Conservation (phyloP, 345 rosid genomes). For the Citrus mangshanensis region DNA sequence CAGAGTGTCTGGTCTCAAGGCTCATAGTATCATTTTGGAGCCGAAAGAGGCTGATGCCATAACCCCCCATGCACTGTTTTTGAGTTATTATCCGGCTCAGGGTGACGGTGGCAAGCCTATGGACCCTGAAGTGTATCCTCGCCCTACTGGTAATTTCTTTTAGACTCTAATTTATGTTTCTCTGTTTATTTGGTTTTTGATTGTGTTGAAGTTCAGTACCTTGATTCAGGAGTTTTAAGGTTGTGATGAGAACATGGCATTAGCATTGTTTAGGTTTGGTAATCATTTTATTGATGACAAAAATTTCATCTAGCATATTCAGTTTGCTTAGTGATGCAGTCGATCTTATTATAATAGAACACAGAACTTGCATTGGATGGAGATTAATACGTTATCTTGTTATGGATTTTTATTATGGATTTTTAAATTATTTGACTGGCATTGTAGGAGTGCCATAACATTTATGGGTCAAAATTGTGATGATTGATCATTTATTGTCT, state of each 20-base stretch:
- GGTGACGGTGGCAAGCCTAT: constrained; percentile 61
- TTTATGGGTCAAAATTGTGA: not conserved
- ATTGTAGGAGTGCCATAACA: not conserved
- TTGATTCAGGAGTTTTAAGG: not conserved
- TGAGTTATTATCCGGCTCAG: constrained; percentile 42
- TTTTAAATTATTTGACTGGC: not conserved
- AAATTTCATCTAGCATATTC: too few relatives aligned
- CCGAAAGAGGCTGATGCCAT: constrained; percentile 56
- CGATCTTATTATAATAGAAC: not conserved
- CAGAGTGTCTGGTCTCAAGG: constrained; percentile 71
- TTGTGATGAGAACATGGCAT: not conserved
- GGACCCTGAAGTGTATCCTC: constrained; percentile 85
- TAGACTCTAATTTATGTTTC: not conserved
- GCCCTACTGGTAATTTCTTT: constrained; percentile 53
- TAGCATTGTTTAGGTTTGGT: not conserved
- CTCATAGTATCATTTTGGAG: constrained; percentile 75
- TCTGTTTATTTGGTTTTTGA: not conserved
- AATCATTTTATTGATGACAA: not conserved
- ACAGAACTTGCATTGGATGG: not conserved
- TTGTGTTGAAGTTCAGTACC: not conserved
- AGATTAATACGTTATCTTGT: not conserved
- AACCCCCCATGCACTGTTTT: constrained; percentile 70
- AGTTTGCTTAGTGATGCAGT: not conserved
- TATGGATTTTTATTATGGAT: not conserved
- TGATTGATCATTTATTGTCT: too few relatives aligned